These are phyloP conservation scores for Jaminaea rosea DNA, from an alignment of 1,284 basidiomycete species.

Conservation along the genomic window DNA sequence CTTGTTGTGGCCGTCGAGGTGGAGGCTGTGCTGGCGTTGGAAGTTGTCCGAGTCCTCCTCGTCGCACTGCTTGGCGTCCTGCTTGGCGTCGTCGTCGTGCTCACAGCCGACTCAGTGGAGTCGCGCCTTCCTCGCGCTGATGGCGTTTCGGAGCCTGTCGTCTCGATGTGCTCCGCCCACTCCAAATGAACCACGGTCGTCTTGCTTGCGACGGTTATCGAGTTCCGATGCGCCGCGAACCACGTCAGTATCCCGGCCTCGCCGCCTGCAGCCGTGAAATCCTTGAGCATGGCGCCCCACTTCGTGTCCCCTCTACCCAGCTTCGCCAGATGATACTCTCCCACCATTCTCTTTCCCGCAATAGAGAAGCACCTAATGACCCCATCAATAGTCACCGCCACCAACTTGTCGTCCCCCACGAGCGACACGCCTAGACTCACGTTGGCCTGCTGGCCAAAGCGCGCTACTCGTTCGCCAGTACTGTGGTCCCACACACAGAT, in stretches of 20 bases:
- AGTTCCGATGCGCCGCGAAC: constrained; percentile 80
- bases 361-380: constrained; percentile 83
- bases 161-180: constrained; percentile 63
- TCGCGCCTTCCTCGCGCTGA: constrained; percentile 13
- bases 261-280: background rate
- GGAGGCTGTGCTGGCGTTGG: constrained; percentile 19
- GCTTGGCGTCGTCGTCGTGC: constrained; percentile 6
- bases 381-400: constrained; percentile 82
- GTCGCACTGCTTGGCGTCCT: background rate
- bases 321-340: constrained; percentile 75
- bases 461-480: constrained; percentile 69
- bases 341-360: constrained; percentile 74
- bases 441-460: constrained; percentile 86
- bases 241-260: constrained; percentile 35
- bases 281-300: background rate
- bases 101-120: constrained; percentile 22
- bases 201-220: constrained; percentile 84
- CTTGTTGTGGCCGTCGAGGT: too few species aligned
- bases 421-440: constrained; percentile 82
- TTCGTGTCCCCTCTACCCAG: constrained; percentile 53
- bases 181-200: constrained; percentile 75
- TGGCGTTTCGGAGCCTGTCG: too few species aligned
- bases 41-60: constrained; percentile 14
- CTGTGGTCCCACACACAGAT: constrained; percentile 70
- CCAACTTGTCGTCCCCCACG: constrained; percentile 59